Evolutionary conservation across 140 eudicot species (phyloP).

Genomic region (Cichorium intybus): DNA sequence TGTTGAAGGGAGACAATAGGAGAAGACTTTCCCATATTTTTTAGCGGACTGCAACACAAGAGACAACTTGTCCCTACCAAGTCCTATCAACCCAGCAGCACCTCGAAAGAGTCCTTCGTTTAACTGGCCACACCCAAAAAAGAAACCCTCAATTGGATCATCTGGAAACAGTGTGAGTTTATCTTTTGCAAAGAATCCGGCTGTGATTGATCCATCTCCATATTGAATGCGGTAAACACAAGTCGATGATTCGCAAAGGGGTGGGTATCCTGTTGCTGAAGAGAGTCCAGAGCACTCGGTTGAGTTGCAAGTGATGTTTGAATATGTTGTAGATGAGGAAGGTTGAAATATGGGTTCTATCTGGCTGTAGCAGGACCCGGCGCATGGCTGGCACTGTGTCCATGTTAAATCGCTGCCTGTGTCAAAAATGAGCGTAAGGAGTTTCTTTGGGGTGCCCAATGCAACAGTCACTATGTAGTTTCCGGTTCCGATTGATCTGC

Average conservation of each 20-base stretch:
- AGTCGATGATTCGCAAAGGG: slow-evolving; percentile 49
- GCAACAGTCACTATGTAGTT: slow-evolving; percentile 64
- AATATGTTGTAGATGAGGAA: slow-evolving; percentile 42
- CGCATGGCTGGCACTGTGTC: slow-evolving; percentile 86
- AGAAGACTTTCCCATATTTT: slow-evolving; percentile 53
- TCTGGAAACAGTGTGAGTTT: slow-evolving; percentile 42
- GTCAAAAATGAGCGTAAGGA: slow-evolving; percentile 62
- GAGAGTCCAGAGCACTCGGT: slow-evolving; percentile 42
- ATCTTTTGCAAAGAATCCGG: slow-evolving; percentile 60
- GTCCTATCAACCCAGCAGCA: slow-evolving; percentile 66
- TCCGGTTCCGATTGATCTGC: slow-evolving; percentile 51
- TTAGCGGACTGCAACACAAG: slow-evolving; percentile 48
- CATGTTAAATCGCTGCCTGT: slow-evolving; percentile 79
- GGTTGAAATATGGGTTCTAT: slow-evolving; percentile 62
- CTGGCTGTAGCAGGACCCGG: slow-evolving; percentile 45
- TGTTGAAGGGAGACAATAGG: slow-evolving; percentile 72
- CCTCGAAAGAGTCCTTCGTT: slow-evolving; percentile 69
- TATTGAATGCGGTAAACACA: slow-evolving; percentile 71
- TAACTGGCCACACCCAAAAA: slow-evolving; percentile 78
- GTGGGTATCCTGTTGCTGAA: slow-evolving; percentile 57
- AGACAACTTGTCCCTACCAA: slow-evolving; percentile 59
- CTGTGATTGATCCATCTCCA: slow-evolving; percentile 69
- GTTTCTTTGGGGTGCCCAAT: slow-evolving; percentile 64
- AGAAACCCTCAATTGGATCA: slow-evolving; percentile 37
- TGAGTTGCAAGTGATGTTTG: slow-evolving; percentile 60